Base-by-base conservation (phyloP, 192 early-diverging fungal species). In the Rhizophlyctis rosea region DNA sequence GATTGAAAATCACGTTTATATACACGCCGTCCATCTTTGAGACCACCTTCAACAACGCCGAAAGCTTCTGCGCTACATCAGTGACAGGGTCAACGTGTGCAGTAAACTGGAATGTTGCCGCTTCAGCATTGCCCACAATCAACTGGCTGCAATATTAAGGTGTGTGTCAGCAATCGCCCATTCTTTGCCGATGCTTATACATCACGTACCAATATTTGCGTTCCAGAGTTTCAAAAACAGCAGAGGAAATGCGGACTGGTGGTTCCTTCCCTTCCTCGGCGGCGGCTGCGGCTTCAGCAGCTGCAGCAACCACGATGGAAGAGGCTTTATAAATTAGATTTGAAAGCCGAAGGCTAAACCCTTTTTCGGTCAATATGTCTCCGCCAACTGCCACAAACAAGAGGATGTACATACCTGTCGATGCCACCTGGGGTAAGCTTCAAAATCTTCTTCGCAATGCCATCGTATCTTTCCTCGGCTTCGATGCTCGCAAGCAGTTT, bases 51-150 rank as follows among this genome's bases (percentile, higher is more conserved):
- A 98, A 67, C 1, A 98, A 65, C 1, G 87, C 71, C 0, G 87
- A 67, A 80, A 85, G 84, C 62, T 87, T 89, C 67, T 98, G 96
- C 3, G 91, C 90, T 2, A 62, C 53, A 44, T 91, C 83, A 63
- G 84, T 90, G 7, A 89, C 39, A 3, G 96, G 96, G 64, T 95
- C 89, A 3, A 98, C 62, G 3, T 90, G 67, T 0, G 81, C 87
- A 33, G 52, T 31, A 51, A 76, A 34, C 1, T 49, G 63, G 54
- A 70, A 3, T 34, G 33, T 3, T 11, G 60, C 44, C 30, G 32
- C 4, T 50, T 4, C 7, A 23, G 21, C 11, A 55, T 55, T 33
- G n/a, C 32, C 54, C 3, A 9, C n/a, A n/a, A n/a, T n/a, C n/a
- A n/a, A n/a, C n/a, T n/a, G n/a, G n/a, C n/a, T n/a, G n/a, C n/a